A percentile compares a stretch with the other conserved stretches of the same genome.
Evolutionary conservation across 108 stramenopile genomes (phyloP).

Genomic region (Discostella pseudostelligera): DNA sequence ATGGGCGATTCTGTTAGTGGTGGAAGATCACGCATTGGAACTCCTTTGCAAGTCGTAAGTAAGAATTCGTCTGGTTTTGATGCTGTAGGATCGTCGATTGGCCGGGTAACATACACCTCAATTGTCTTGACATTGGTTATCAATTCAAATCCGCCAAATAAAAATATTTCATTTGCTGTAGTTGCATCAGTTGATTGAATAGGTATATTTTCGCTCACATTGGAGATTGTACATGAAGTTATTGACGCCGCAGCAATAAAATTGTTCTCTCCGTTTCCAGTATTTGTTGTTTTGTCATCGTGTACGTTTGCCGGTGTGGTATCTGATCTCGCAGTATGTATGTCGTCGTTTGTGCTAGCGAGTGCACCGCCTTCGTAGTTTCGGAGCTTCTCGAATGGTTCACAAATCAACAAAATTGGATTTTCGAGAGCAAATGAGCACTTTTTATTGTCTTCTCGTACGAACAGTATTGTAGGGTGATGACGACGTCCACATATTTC

Average conservation of each 20-base stretch:
- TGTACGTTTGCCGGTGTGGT: not conserved
- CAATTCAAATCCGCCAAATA: constrained; percentile 45
- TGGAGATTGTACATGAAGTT: not conserved
- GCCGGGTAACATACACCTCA: constrained; percentile 24
- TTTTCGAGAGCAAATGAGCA: constrained; percentile 23
- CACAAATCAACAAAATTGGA: constrained; percentile 6
- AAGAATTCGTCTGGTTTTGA: constrained; percentile 15
- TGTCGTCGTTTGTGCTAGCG: not conserved
- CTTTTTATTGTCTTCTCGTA: constrained; percentile 33
- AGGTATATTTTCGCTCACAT: not conserved
- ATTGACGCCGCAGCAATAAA: constrained; percentile 13
- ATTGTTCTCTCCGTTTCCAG: not conserved
- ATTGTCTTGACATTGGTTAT: constrained; percentile 30
- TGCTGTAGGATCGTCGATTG: constrained; percentile 3
- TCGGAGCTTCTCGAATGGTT: not conserved
- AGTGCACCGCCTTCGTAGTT: not conserved
- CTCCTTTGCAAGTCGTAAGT: constrained; percentile 43
- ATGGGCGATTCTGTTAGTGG: not conserved
- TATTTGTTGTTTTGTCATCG: not conserved
- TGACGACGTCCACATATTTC: not conserved
- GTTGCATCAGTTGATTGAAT: not conserved
- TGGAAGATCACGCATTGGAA: constrained; percentile 29
- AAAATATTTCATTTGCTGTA: constrained; percentile 10
- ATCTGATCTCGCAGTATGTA: not conserved
- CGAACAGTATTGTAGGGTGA: constrained; percentile 14